Conservation (phyloP, 2,329 filamentous ascomycete species). For the Pseudofabraea citricarpa region DNA sequence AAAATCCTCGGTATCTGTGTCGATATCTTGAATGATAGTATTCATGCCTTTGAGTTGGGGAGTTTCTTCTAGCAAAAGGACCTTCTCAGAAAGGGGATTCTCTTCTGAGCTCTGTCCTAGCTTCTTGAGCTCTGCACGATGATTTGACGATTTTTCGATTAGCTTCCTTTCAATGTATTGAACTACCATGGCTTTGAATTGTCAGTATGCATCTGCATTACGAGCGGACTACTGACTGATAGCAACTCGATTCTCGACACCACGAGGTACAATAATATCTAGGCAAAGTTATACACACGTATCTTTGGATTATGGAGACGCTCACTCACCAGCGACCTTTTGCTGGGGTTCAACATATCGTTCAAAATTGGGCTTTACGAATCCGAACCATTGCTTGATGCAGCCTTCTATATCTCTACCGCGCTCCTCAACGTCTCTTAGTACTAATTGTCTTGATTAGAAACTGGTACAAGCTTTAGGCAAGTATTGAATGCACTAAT, state of each 20-base stretch:
- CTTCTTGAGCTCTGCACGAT: slow-evolving; percentile 72
- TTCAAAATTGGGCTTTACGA: slow-evolving; percentile 95
- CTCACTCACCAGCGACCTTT: slow-evolving; percentile 65
- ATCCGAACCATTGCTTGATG: slow-evolving; percentile 96
- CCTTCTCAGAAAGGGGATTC: slow-evolving; percentile 68
- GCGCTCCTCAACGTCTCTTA: slow-evolving; percentile 85
- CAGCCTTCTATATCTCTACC: slow-evolving; percentile 90
- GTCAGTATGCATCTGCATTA: slow-evolving; percentile 2
- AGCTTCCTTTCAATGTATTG: slow-evolving; percentile 89
- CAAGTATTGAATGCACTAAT: slow-evolving; percentile 5
- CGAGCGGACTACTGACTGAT: slow-evolving; percentile 53
- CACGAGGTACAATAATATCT: slow-evolving; percentile 92
- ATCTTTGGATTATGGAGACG: neutral
- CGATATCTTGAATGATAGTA: slow-evolving; percentile 79
- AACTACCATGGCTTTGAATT: slow-evolving; percentile 71
- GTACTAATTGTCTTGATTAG: no score
- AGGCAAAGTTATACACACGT: slow-evolving; percentile 6
- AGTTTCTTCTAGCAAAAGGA: slow-evolving; percentile 70
- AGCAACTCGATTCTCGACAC: slow-evolving; percentile 90
- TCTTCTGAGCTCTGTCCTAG: slow-evolving; percentile 70
- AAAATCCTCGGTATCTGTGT: slow-evolving; percentile 81
- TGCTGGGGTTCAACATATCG: slow-evolving; percentile 91
- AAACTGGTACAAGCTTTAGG: no score
- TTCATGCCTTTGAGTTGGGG: slow-evolving; percentile 83
- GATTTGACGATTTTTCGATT: slow-evolving; percentile 76